Conservation (phyloP, 331 rosid genomes). For the Arachis monticola region DNA sequence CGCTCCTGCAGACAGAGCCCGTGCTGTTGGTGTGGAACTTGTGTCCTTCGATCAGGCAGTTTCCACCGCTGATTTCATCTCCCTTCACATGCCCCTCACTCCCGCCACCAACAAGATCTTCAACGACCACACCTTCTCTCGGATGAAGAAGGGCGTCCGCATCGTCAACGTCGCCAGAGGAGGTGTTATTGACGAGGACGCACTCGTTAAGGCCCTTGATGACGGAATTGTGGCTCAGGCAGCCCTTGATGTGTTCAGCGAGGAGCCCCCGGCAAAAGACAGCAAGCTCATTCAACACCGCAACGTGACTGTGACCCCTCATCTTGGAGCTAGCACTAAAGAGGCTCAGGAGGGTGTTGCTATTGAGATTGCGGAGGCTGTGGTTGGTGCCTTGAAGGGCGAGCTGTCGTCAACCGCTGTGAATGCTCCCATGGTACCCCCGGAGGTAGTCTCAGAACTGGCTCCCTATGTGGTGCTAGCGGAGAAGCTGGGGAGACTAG, state of each 20-base stretch:
- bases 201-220: conserved; percentile 82
- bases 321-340: conserved; percentile 97
- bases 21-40: conserved; percentile 83
- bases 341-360: conserved; percentile 99
- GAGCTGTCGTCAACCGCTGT: conserved; percentile 95
- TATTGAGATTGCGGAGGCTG: conserved; percentile 97
- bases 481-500: conserved; percentile 83
- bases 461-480: conserved; percentile 77
- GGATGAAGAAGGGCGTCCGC: conserved; percentile 89
- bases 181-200: conserved; percentile 93
- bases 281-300: conserved; percentile 78
- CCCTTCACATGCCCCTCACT: conserved; percentile 96
- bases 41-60: conserved; percentile 85
- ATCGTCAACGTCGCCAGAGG: conserved; percentile 87
- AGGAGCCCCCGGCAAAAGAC: conserved; percentile 85
- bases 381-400: conserved; percentile 84
- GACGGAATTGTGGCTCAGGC: conserved; percentile 90
- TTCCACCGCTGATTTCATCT: conserved; percentile 76
- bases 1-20: conserved; percentile 88
- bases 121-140: conserved; percentile 66
- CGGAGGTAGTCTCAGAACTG: conserved; percentile 83
- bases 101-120: conserved; percentile 72
- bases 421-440: conserved; percentile 96
- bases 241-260: conserved; percentile 86
- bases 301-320: conserved; percentile 87